Conservation (phyloP, 371 early-diverging fungal genomes). For the Lichtheimia ornata region DNA sequence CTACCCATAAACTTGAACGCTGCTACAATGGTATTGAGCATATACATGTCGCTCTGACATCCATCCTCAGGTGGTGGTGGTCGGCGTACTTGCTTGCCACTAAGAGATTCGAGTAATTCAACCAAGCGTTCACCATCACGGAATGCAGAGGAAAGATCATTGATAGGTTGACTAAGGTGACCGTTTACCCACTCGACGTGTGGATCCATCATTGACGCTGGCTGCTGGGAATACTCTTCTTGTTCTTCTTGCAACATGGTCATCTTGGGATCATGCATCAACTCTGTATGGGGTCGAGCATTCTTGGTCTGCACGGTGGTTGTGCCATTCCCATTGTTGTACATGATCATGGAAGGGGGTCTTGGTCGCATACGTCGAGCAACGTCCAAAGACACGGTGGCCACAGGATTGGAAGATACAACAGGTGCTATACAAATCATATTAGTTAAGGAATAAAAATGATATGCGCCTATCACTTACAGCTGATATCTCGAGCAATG, state of each 20-base stretch:
- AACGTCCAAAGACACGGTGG: conserved; percentile 61
- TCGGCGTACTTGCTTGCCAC: conserved; percentile 49
- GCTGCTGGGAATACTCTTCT: conserved; percentile 18
- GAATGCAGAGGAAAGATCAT: conserved; percentile 51
- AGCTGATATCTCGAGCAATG: conserved; percentile 56
- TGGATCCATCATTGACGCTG: conserved; percentile 11
- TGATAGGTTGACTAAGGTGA: conserved; percentile 39
- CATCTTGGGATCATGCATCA: conserved; percentile 23
- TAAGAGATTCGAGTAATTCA: conserved; percentile 52
- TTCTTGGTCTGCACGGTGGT: not conserved
- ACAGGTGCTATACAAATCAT: conserved; percentile 53
- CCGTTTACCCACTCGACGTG: conserved; percentile 61
- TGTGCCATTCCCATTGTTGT: conserved; percentile 17
- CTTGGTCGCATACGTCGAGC: conserved; percentile 67
- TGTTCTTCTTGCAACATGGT: conserved; percentile 31
- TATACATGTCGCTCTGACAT: conserved; percentile 37
- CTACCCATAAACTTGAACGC: conserved; percentile 68
- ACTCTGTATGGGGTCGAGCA: not conserved
- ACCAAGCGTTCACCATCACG: conserved; percentile 58
- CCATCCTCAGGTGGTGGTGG: conserved; percentile 30
- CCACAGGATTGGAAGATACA: conserved; percentile 67
- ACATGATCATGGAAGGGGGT: conserved; percentile 63
- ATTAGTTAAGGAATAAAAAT: not conserved
- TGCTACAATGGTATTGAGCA: conserved; percentile 62
- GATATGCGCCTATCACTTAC: conserved; percentile 4